phyloP scores from a whole-genome alignment of 2,329 filamentous ascomycete genomes.

The Fusarium sp. region DNA sequence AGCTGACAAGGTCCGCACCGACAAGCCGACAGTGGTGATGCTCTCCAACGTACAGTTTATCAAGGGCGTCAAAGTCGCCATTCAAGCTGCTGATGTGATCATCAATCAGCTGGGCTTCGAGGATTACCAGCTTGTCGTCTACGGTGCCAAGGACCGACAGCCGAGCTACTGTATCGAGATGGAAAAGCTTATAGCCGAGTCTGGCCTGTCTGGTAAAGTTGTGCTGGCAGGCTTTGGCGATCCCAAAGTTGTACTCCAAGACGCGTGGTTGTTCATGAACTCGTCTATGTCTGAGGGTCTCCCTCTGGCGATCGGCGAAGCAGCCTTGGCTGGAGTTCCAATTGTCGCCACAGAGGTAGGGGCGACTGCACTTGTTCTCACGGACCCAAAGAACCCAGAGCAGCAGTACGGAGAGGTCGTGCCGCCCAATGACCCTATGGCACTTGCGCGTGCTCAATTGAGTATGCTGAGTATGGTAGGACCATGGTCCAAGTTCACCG shows the following conservation, averaged over 20 bases:
- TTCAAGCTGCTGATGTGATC: constrained; percentile 39
- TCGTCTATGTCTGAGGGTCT: constrained; percentile 40
- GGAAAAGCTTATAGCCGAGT: constrained; percentile 38
- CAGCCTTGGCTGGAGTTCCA: constrained; percentile 34
- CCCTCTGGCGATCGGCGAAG: constrained; percentile 37
- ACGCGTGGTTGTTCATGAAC: constrained; percentile 43
- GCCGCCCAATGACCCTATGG: constrained; percentile 36
- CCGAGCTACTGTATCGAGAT: constrained; percentile 37
- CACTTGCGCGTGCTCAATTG: constrained; percentile 34
- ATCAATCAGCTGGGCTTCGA: constrained; percentile 34
- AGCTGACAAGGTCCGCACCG: constrained; percentile 35
- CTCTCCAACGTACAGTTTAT: constrained; percentile 40
- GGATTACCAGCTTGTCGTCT: constrained; percentile 37
- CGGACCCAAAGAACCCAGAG: constrained; percentile 32
- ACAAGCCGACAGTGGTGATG: constrained; percentile 39
- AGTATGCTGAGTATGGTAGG: constrained; percentile 39
- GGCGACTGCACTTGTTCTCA: constrained; percentile 35
- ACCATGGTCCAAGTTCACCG: constrained; percentile 33
- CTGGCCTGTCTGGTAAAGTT: constrained; percentile 22
- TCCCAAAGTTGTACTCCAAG: constrained; percentile 35
- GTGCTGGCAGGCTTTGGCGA: constrained; percentile 37
- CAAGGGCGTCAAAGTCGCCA: constrained; percentile 39
- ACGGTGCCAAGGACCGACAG: constrained; percentile 39
- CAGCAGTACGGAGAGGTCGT: constrained; percentile 41
- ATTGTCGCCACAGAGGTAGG: constrained; percentile 41